Evolutionary conservation across 108 stramenopile genomes (phyloP).

Genomic region (Nitzschia sp.): DNA sequence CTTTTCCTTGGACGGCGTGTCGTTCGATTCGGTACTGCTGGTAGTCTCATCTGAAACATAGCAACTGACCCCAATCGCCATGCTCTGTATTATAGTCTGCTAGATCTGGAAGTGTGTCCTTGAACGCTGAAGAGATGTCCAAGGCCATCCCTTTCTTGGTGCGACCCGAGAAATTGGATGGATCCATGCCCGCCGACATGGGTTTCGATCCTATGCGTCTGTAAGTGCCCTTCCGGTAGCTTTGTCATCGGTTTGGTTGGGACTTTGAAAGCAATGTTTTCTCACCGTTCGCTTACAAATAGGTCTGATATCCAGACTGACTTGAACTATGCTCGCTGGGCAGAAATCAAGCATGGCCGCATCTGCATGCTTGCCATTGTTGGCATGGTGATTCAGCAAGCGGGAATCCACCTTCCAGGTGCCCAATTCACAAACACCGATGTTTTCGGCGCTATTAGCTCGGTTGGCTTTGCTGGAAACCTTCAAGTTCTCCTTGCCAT

Average conservation of each 20-base stretch:
- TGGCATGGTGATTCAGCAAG: constrained; percentile 81
- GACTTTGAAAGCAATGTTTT: too few relatives aligned
- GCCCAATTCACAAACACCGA: constrained; percentile 78
- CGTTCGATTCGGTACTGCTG: neutral
- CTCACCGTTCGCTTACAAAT: neutral
- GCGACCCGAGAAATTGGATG: constrained; percentile 91
- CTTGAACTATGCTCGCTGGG: constrained; percentile 88
- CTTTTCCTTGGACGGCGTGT: neutral
- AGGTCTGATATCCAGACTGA: constrained; percentile 75
- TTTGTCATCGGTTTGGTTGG: too few relatives aligned
- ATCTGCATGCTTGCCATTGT: constrained; percentile 87
- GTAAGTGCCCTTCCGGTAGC: constrained; percentile 34
- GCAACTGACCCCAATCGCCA: neutral
- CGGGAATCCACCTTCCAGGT: constrained; percentile 76
- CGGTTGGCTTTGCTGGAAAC: constrained; percentile 79
- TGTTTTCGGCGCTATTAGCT: constrained; percentile 69
- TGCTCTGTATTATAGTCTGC: constrained; percentile 11
- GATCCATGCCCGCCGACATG: constrained; percentile 93
- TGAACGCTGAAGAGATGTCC: constrained; percentile 81
- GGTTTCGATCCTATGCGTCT: constrained; percentile 98
- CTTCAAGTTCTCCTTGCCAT: constrained; percentile 79
- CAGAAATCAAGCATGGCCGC: constrained; percentile 94
- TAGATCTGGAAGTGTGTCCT: constrained; percentile 48
- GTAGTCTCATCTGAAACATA: neutral
- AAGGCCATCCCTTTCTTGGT: constrained; percentile 93